Percentiles rank a stretch among this genome's conserved stretches.
Evolutionary conservation across 73 alveolate species (phyloP).

Genomic region (Symbiodinium natans): DNA sequence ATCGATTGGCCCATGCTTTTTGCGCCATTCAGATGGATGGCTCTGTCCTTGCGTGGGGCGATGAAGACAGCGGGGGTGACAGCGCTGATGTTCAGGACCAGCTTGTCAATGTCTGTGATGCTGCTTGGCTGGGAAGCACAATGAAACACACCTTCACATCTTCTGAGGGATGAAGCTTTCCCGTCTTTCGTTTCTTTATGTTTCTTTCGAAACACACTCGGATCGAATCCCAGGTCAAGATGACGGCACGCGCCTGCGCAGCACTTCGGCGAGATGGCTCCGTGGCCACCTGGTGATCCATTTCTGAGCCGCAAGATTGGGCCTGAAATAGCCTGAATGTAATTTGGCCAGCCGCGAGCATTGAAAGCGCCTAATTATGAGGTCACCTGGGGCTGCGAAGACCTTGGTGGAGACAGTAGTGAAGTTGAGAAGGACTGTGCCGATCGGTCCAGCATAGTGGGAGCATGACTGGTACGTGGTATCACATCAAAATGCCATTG

Average conservation of each 20-base stretch:
- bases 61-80: slow-evolving; percentile 13
- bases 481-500: too few species aligned
- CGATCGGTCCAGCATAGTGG: too few species aligned
- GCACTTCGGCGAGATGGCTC: slow-evolving; percentile 7
- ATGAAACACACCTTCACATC: too few species aligned
- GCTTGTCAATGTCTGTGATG: not conserved
- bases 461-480: too few species aligned
- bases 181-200: too few species aligned
- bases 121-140: not conserved
- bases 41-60: not conserved
- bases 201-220: too few species aligned
- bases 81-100: not conserved
- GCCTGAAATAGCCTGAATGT: too few species aligned
- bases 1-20: not conserved
- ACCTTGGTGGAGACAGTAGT: not conserved
- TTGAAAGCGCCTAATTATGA: too few species aligned
- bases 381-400: slow-evolving; percentile 23
- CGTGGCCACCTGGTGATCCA: not conserved
- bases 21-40: slow-evolving; percentile 5
- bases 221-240: not conserved
- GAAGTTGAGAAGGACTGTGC: not conserved
- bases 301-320: too few species aligned
- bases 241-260: slow-evolving; percentile 3
- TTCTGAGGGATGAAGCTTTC: too few species aligned
- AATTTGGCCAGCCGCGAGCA: too few species aligned